These are phyloP conservation scores for Amauroascus niger DNA, from an alignment of 2,329 filamentous ascomycete genomes.

Conservation along the genomic window DNA sequence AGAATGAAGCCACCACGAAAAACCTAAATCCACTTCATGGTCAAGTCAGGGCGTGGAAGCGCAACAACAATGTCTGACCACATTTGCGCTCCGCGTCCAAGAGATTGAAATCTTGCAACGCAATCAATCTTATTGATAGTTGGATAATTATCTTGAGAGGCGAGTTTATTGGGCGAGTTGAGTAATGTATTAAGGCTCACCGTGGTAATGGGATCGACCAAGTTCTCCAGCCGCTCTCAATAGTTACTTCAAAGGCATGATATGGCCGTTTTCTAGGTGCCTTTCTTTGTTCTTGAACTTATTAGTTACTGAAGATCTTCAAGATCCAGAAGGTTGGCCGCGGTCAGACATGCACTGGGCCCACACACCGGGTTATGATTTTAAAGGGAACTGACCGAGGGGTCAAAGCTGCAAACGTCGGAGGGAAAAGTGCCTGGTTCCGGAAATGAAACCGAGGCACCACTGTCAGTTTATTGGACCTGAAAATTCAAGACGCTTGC, in stretches of 20 bases:
- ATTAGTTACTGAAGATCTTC: slow-evolving; percentile 6
- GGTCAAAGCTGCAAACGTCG: slow-evolving; percentile 10
- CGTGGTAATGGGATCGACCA: slow-evolving; percentile 4
- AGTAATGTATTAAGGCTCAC: background rate
- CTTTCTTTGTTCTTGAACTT: slow-evolving; percentile 10
- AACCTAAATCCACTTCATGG: background rate
- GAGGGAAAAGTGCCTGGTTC: slow-evolving; percentile 1
- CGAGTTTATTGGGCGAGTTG: background rate
- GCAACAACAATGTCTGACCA: background rate
- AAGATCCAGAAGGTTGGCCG: background rate
- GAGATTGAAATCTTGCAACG: background rate
- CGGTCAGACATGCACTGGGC: background rate
- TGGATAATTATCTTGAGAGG: background rate
- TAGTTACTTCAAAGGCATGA: background rate
- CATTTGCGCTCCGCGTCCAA: background rate
- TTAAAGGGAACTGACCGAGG: slow-evolving; percentile 4
- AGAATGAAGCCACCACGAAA: background rate
- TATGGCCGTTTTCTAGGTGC: background rate
- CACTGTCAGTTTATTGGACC: background rate
- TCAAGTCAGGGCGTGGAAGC: background rate
- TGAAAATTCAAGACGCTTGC: background rate
- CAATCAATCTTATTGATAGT: background rate
- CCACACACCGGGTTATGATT: slow-evolving; percentile 2
- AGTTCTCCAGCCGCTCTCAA: slow-evolving; percentile 1
- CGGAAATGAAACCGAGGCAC: slow-evolving; percentile 7